Base-by-base conservation (phyloP, 2,329 filamentous ascomycete genomes). In the Colletotrichum somersetense region DNA sequence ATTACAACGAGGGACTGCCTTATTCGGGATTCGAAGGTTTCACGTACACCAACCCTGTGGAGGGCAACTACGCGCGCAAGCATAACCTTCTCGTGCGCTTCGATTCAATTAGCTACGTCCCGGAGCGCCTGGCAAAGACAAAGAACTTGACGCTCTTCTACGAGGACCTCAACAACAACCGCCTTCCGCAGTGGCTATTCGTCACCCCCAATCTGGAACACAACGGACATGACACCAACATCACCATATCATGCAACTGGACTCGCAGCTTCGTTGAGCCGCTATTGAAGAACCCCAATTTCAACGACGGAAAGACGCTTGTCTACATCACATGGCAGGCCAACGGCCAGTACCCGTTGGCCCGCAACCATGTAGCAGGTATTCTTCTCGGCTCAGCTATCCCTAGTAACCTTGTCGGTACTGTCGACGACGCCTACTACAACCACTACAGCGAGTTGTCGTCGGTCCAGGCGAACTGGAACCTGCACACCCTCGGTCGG, bases 251-350 rank as follows among this genome's bases (percentile, higher is more conserved):
- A 3, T 84, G 86, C 3, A 78, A 80, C 5, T 90, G 88, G 88
- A 83, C 83, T 30, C 82, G 83, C 62, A 79, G 79, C 65, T 89
- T 89, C 78, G 80, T 90, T 38, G 81, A 85, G 69, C 87, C 88
- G 3, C 83, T 90, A 3, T 80, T 90, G 16, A 77, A 80, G 35
- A 83, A 89, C 76, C 77, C 80, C n/a, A 81, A 85, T 63, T 89
- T 89, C 79, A 86, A 86, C 83, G 78, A 80, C 53, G 62, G 62
- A 33, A 81, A 81, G 61, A 90, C 88, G 0, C 82, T 90, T 3
- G 83, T 90, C 62, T 84, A 96, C 11, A 81, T 96, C 71, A 95
- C 91, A 20, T 96, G 94, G 78, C 93, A 96, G 75, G 94, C 96
- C 82, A 93, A 91, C 79, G 88, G 91, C 75, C 90, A 88, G 10